phyloP scores from a whole-genome alignment of 2,329 filamentous ascomycete genomes.

The Botrytis deweyae region DNA sequence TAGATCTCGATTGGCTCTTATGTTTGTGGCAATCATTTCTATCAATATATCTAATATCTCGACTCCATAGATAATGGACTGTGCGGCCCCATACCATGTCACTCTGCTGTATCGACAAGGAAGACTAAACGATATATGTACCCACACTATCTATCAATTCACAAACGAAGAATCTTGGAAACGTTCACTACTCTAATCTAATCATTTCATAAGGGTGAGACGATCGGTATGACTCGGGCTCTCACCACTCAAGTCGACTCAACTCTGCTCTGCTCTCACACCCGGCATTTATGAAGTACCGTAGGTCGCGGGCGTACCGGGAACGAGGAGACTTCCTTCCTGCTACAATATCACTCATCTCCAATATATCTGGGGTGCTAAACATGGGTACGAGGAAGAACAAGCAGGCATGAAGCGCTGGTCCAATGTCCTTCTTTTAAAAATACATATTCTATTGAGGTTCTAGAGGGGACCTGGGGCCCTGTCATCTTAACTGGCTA shows the following conservation, averaged over 20 bases:
- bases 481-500: slow-evolving; percentile 18
- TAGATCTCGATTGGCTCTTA: slow-evolving; percentile 3
- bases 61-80: slow-evolving; percentile 11
- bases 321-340: slow-evolving; percentile 1
- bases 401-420: slow-evolving; percentile 11
- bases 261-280: neutral
- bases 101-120: slow-evolving; percentile 1
- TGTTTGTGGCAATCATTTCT: slow-evolving; percentile 5
- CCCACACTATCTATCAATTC: slow-evolving; percentile 20
- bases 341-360: slow-evolving; percentile 12
- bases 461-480: slow-evolving; percentile 18
- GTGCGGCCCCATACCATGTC: neutral
- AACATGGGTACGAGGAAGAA: slow-evolving; percentile 16
- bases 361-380: slow-evolving; percentile 9
- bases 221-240: slow-evolving; percentile 16
- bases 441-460: slow-evolving; percentile 5
- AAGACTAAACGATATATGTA: slow-evolving; percentile 18
- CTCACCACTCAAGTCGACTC: neutral
- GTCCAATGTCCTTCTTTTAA: slow-evolving; percentile 13
- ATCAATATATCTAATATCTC: slow-evolving; percentile 6
- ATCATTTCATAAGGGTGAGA: slow-evolving; percentile 11
- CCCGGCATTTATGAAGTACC: neutral
- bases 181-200: neutral
- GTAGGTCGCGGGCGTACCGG: neutral
- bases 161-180: slow-evolving; percentile 22